These are phyloP conservation scores for Diaporthe sp. DNA, from an alignment of 2,329 filamentous ascomycete species.

Conservation along the genomic window DNA sequence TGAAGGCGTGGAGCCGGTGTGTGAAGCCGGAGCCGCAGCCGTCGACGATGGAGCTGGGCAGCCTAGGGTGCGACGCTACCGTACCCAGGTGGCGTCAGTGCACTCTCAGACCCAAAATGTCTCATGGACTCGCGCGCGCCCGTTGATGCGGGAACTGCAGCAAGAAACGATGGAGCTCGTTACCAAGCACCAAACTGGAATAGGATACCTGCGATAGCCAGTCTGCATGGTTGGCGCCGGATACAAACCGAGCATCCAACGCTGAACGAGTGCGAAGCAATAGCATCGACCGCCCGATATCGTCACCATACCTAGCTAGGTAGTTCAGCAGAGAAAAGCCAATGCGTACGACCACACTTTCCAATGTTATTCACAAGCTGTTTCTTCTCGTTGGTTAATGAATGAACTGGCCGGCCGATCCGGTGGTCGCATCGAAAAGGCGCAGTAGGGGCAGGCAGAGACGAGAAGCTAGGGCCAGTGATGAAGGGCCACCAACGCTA, in stretches of 20 bases:
- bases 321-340: not conserved
- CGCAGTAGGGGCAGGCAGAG: not conserved
- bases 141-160: not conserved
- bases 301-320: not conserved
- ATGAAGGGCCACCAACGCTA: not conserved
- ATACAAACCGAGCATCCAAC: not conserved
- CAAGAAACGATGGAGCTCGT: not conserved
- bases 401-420: conserved; percentile 1
- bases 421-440: not conserved
- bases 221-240: not conserved
- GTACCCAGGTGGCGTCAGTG: not conserved
- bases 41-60: not conserved
- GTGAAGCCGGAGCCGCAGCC: not conserved
- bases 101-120: not conserved
- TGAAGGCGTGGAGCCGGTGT: not conserved
- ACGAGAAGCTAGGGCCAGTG: not conserved
- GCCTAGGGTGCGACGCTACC: not conserved
- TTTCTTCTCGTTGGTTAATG: not conserved
- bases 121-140: not conserved
- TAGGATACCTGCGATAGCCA: not conserved
- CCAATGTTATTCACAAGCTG: not conserved
- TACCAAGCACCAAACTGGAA: not conserved
- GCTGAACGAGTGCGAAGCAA: not conserved
- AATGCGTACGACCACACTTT: conserved; percentile 22
- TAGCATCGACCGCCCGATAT: not conserved